These are phyloP conservation scores for Monascus purpureus DNA, from an alignment of 495 filamentous ascomycete genomes.

Conservation along the genomic window DNA sequence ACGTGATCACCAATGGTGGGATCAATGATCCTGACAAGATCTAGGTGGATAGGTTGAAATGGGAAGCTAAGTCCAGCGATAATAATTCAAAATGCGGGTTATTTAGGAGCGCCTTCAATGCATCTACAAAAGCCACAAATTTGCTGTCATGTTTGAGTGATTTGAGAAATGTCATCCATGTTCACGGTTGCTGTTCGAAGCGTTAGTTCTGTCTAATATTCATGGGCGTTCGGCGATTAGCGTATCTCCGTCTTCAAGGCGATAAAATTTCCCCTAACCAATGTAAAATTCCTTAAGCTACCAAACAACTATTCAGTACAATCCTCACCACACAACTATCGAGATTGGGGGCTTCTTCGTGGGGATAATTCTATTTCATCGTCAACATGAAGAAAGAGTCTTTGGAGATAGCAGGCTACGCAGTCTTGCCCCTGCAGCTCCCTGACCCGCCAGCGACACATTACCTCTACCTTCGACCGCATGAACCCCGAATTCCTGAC, in stretches of 20 bases:
- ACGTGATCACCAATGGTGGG: constrained; percentile 67
- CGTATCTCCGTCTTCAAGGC: neutral
- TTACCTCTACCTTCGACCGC: constrained; percentile 74
- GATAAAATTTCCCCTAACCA: neutral
- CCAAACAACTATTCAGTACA: neutral
- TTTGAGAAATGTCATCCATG: too few relatives aligned
- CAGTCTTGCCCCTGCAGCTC: constrained; percentile 39
- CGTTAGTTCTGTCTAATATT: too few relatives aligned
- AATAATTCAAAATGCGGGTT: constrained; percentile 10
- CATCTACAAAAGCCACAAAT: too few relatives aligned
- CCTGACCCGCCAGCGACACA: constrained; percentile 54
- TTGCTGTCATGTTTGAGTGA: constrained; percentile 1
- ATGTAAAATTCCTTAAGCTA: neutral
- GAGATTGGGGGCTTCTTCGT: too few relatives aligned
- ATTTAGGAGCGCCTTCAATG: too few relatives aligned
- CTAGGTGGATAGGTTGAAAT: neutral
- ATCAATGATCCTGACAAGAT: constrained; percentile 60
- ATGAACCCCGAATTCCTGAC: constrained; percentile 64
- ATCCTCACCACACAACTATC: too few relatives aligned
- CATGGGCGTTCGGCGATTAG: too few relatives aligned
- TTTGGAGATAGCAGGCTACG: constrained; percentile 34
- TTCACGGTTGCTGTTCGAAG: too few relatives aligned
- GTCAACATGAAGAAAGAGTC: constrained; percentile 24
- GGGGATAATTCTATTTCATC: too few relatives aligned
- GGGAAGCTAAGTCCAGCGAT: too few relatives aligned